Base-by-base conservation (phyloP, 345 rosid genomes). In the Gossypium bickii region DNA sequence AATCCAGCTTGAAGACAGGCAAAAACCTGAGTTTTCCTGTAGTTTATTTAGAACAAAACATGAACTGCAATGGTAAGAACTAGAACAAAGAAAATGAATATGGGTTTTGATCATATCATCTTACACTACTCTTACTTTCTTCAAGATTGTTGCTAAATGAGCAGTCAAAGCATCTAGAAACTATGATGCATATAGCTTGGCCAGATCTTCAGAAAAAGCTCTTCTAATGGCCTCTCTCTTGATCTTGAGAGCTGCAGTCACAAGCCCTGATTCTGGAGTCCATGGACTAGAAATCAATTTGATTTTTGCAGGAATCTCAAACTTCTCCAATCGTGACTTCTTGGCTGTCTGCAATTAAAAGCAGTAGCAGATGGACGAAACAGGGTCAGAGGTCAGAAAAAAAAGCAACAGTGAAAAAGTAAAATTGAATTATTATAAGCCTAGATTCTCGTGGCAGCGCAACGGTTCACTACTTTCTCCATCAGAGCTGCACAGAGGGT, bases 191-290 rank as follows among this genome's bases (percentile, higher is more conserved):
- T 95, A 95, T 68, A 95, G 67, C 79, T 88, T 83, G 29, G 88
- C 77, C 74, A 93, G 97, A 10, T 90, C 93, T 27, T 90, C 92
- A 13, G 91, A 85, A 82, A 84, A 93, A 56, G 90, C 87, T 78
- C 82, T 91, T 79, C 86, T 91, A 57, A 92, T 81, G 51, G 81
- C 84, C 71, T 94, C 97, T 82, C 52, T 87, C 89, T 94, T 94
- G 76, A 94, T 79, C 95, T 92, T 94, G 69, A 94, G 86, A 61
- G 98, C 98, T 67, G 97, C 95, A 9, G 98, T 95, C 41, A 90
- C 97, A 38, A 95, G 83, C 12, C 98, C 98, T 22, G 94, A 79
- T 67, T 92, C 98, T 18, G 99, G 98, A 29, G 96, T 95, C 99
- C 99, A 95, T 12, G 93, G 90, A 56, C 86, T 72, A 15, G 88